Conservation (phyloP, 2,329 filamentous ascomycete genomes). For the Penicillium sp. region DNA sequence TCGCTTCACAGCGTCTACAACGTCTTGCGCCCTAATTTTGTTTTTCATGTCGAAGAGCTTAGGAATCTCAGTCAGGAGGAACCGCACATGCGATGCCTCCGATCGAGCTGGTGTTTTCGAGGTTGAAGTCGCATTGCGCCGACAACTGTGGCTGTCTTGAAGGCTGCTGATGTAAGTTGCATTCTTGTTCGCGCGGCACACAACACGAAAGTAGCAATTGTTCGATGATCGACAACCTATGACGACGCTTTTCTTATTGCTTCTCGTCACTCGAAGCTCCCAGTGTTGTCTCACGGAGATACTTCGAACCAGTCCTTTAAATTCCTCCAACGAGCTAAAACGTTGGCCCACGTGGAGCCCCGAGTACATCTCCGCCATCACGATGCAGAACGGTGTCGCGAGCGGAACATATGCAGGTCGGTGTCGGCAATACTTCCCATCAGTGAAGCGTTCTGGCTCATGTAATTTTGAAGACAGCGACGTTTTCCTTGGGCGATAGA, state of each 20-base stretch:
- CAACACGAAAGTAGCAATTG: constrained; percentile 35
- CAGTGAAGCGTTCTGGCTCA: no score
- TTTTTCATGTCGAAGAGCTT: constrained; percentile 35
- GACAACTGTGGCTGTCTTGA: constrained; percentile 34
- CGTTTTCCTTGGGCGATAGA: no score
- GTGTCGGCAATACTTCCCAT: no score
- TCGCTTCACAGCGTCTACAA: constrained; percentile 35
- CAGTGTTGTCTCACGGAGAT: constrained; percentile 36
- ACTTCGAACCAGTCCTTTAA: constrained; percentile 32
- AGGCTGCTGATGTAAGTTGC: constrained; percentile 35
- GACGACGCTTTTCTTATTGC: constrained; percentile 36
- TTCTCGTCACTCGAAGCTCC: constrained; percentile 34
- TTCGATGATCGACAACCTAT: constrained; percentile 33
- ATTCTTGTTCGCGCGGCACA: constrained; percentile 36
- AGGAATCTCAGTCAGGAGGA: constrained; percentile 33
- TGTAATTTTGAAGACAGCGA: no score
- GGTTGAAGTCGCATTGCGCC: constrained; percentile 23
- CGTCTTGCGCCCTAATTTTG: constrained; percentile 31
- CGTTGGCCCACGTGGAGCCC: constrained; percentile 34
- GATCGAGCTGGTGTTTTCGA: constrained; percentile 31
- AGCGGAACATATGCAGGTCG: no score
- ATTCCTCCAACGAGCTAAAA: constrained; percentile 33
- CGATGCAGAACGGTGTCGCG: no score
- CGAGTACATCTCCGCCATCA: constrained; percentile 34
- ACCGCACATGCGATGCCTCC: constrained; percentile 34